Evolutionary conservation across 2,329 filamentous ascomycete genomes (phyloP), one percentile per base, ranked within the genome.

Genomic region (Fusarium ambrosium): DNA sequence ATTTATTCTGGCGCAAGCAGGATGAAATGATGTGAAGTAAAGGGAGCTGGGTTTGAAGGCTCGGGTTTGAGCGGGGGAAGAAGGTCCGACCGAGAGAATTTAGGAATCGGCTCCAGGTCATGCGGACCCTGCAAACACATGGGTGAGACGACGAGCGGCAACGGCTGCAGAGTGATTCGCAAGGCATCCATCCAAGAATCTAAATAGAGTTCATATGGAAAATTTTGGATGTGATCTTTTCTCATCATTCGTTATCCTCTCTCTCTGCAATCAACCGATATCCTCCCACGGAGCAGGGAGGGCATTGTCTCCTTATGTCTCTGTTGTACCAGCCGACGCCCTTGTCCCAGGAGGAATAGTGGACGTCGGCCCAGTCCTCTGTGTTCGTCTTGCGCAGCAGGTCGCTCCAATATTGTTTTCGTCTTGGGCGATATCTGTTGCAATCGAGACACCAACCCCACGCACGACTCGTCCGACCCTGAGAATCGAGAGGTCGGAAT

Each of bases 381-480:
- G 29, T 37, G 45, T 43, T 32, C 27, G 8, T 64, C 9, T 55
- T 53, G 10, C 29, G 43, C 39, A 32, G 58, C 10, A 37, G 8
- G 16, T 36, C 34, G 13, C 32, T 45, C 78, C 79, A 80, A 66
- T 77, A 78, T 27, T 61, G 55, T 60, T 66, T 66, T 53, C 73
- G 69, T 14, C 72, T 80, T 2, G 78, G 77, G 20, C 62, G 64
- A 53, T 77, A 76, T 53, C 43, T 62, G 34, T 70, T 71, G 53
- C 77, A 80, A 58, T 78, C 73, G 4, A 75, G 48, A 22, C 79
- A 80, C 48, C 78, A 70, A n/a, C 53, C 71, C 63, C 71, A 74
- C 4, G 69, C 60, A 22, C 69, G 70, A 39, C 68, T 70, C 7
- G 58, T 41, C 20, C 68, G 62, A 22, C 73, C 73, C 18, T 39